These are phyloP conservation scores for Aotearoamyces nothofagi DNA, from an alignment of 2,329 filamentous ascomycete species.

Conservation along the genomic window DNA sequence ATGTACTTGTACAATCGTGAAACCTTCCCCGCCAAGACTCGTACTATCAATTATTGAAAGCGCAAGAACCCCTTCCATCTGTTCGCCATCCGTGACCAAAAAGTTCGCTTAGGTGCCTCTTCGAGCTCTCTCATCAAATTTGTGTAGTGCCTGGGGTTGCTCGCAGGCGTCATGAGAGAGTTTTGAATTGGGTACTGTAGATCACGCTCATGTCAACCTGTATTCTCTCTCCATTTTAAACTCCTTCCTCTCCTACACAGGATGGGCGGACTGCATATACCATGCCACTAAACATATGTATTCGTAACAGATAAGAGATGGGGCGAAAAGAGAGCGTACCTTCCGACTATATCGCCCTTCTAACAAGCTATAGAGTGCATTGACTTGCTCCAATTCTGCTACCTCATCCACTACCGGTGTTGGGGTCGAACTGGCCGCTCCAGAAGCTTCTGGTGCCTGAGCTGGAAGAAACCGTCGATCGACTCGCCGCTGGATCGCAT, in stretches of 20 bases:
- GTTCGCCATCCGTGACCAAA: conserved; percentile 31
- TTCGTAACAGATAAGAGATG: too few species aligned
- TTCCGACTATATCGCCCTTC: conserved; percentile 41
- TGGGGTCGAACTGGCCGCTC: conserved; percentile 4
- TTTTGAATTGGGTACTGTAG: conserved; percentile 31
- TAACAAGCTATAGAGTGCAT: conserved; percentile 42
- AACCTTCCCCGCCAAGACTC: too few species aligned
- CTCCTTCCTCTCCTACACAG: too few species aligned
- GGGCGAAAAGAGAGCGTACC: conserved; percentile 21
- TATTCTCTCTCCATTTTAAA: neutral
- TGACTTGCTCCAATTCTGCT: conserved; percentile 38
- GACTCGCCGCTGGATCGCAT: conserved; percentile 33
- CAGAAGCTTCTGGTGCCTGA: conserved; percentile 1
- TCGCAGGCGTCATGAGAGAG: conserved; percentile 37
- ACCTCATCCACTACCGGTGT: conserved; percentile 23
- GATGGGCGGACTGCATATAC: too few species aligned
- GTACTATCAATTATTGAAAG: too few species aligned
- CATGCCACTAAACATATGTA: too few species aligned
- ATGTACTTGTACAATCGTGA: too few species aligned
- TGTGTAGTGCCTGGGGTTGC: conserved; percentile 48
- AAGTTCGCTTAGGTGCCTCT: conserved; percentile 41
- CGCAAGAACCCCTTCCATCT: too few species aligned
- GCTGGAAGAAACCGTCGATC: conserved; percentile 17
- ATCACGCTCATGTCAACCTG: too few species aligned
- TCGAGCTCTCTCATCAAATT: conserved; percentile 47